Evolutionary conservation across 2,329 filamentous ascomycete species (phyloP).

Genomic region (Bipolaris zeicola): DNA sequence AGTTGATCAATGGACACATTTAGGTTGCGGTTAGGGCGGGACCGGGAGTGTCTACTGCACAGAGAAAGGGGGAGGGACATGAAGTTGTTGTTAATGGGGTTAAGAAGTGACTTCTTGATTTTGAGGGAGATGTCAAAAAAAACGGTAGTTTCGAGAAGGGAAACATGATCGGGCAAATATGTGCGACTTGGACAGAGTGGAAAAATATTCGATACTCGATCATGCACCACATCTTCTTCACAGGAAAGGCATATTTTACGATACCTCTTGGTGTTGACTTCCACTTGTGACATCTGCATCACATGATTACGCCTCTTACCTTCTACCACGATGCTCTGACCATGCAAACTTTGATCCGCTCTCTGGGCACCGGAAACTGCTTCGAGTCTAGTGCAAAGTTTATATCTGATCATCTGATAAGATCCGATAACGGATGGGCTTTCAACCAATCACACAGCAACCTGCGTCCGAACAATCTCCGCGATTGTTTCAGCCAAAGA

Average conservation of each 20-base stretch:
- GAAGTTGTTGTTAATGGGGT: slow-evolving; percentile 15
- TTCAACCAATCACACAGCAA: slow-evolving; percentile 6
- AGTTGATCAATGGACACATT: neutral
- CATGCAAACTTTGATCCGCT: neutral
- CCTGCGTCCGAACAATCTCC: slow-evolving; percentile 7
- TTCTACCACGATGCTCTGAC: neutral
- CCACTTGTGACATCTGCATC: too few relatives aligned
- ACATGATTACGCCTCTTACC: too few relatives aligned
- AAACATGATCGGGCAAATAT: too few relatives aligned
- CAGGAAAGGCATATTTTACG: too few relatives aligned
- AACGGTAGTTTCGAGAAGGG: too few relatives aligned
- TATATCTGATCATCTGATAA: slow-evolving; percentile 29
- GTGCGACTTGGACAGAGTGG: too few relatives aligned
- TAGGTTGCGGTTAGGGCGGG: slow-evolving; percentile 21
- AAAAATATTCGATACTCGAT: too few relatives aligned
- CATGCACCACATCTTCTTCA: too few relatives aligned
- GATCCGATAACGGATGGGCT: slow-evolving; percentile 15
- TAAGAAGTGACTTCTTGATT: slow-evolving; percentile 3
- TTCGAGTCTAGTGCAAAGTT: neutral
- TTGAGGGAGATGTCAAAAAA: too few relatives aligned
- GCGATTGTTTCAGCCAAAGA: neutral
- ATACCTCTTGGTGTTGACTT: neutral
- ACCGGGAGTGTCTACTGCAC: slow-evolving; percentile 1
- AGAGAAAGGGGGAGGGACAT: neutral
- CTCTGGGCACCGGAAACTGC: neutral